Conservation (phyloP, 2,329 filamentous ascomycete species). For the Fusarium dimerum region DNA sequence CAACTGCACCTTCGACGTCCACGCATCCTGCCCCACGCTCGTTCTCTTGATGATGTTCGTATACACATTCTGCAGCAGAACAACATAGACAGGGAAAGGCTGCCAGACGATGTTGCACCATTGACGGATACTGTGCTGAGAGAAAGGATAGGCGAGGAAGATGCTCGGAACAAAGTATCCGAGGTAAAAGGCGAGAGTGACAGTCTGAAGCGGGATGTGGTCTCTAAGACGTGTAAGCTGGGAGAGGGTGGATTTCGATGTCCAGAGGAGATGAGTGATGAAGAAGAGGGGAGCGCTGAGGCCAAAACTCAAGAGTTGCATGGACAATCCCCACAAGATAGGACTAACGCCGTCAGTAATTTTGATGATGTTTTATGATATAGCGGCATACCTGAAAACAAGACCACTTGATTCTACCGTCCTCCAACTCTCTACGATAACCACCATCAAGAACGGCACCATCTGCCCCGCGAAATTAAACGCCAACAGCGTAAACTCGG, state of each 20-base stretch:
- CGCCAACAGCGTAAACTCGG: constrained; percentile 21
- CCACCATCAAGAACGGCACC: constrained; percentile 16
- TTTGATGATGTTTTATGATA: not conserved
- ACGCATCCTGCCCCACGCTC: constrained; percentile 24
- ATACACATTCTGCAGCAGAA: constrained; percentile 14
- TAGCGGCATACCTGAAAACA: constrained; percentile 22
- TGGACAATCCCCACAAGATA: constrained; percentile 23
- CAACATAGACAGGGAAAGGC: constrained; percentile 21
- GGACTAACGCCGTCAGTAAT: constrained; percentile 12
- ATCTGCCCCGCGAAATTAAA: constrained; percentile 27
- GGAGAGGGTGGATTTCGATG: constrained; percentile 6
- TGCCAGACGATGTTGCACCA: constrained; percentile 25
- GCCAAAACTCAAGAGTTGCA: constrained; percentile 26
- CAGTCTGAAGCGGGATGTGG: constrained; percentile 14
- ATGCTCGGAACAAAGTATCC: constrained; percentile 23
- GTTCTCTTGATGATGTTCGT: constrained; percentile 17
- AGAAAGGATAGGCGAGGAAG: constrained; percentile 23
- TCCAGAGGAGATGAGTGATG: constrained; percentile 21
- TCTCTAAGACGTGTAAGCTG: constrained; percentile 21
- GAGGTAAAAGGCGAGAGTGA: constrained; percentile 20
- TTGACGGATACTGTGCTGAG: constrained; percentile 18
- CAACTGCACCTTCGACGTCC: constrained; percentile 11
- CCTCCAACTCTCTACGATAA: constrained; percentile 23
- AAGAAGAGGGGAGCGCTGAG: constrained; percentile 23
- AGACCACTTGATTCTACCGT: constrained; percentile 7